Percentiles rank a stretch among this genome's conserved stretches.
phyloP scores from a whole-genome alignment of 371 early-diverging fungal genomes.

The Mucor mucedo region DNA sequence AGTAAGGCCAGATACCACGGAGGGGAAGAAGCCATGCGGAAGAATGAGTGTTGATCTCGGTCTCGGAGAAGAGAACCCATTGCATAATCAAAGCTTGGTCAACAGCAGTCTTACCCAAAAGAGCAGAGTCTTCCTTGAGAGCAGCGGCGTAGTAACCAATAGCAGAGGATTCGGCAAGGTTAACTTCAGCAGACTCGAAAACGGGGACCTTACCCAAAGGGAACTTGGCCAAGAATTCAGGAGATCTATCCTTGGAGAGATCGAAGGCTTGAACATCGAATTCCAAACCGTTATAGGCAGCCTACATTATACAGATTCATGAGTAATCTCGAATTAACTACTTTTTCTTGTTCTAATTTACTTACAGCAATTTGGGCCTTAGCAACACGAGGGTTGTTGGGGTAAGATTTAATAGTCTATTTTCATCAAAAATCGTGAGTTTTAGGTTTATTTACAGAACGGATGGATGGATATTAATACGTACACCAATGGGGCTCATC shows the following conservation, averaged over 20 bases:
- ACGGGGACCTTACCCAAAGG: slow-evolving; percentile 83
- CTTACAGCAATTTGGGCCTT: slow-evolving; percentile 72
- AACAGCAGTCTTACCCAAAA: slow-evolving; percentile 69
- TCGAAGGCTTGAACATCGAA: slow-evolving; percentile 70
- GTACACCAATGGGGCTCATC: slow-evolving; percentile 38
- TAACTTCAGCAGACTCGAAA: slow-evolving; percentile 76
- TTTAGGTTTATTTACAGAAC: slow-evolving; percentile 33
- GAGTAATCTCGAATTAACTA: slow-evolving; percentile 37
- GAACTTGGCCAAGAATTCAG: slow-evolving; percentile 86
- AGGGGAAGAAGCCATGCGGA: slow-evolving; percentile 59
- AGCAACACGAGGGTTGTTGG: slow-evolving; percentile 60
- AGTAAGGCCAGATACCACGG: slow-evolving; percentile 56
- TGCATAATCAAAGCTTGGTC: slow-evolving; percentile 83
- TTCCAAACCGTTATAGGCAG: slow-evolving; percentile 77
- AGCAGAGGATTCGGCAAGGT: slow-evolving; percentile 80
- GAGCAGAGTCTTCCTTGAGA: slow-evolving; percentile 60
- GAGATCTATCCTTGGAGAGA: slow-evolving; percentile 64
- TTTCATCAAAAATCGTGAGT: neutral
- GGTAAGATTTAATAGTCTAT: slow-evolving; percentile 61
- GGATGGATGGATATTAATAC: slow-evolving; percentile 63
- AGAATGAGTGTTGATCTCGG: slow-evolving; percentile 45
- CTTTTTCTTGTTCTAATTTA: slow-evolving; percentile 29
- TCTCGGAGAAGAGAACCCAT: slow-evolving; percentile 77
- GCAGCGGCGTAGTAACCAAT: slow-evolving; percentile 88
- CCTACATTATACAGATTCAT: slow-evolving; percentile 26